Conservation (phyloP, 441 rosid genomes). For the Bocquillonia castaneifolia region DNA sequence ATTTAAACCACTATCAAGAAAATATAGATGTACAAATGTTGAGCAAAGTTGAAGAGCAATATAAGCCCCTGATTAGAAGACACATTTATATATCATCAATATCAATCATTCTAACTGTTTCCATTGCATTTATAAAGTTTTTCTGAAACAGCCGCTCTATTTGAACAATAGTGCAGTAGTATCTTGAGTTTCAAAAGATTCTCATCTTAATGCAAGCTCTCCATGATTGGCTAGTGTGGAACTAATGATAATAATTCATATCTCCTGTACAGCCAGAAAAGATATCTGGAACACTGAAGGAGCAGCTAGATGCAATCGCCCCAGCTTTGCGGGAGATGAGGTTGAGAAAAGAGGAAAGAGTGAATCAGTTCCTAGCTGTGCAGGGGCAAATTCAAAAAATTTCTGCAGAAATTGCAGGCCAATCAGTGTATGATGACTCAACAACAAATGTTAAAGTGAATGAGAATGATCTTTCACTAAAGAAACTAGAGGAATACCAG, state of each 20-base stretch:
- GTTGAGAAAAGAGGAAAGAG: slow-evolving; percentile 75
- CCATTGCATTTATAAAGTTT: background rate
- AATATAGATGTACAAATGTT: background rate
- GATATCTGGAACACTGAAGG: slow-evolving; percentile 73
- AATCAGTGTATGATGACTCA: slow-evolving; percentile 60
- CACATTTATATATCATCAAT: background rate
- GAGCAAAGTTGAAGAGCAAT: background rate
- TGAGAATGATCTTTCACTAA: slow-evolving; percentile 78
- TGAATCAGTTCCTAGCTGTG: slow-evolving; percentile 66
- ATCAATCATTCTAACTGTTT: background rate
- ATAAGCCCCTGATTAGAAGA: background rate
- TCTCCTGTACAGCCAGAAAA: slow-evolving; percentile 67
- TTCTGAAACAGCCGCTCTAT: background rate
- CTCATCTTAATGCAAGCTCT: background rate
- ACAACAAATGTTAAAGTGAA: slow-evolving; percentile 54
- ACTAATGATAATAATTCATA: background rate
- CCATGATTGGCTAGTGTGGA: background rate
- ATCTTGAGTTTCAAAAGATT: background rate
- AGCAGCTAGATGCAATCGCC: slow-evolving; percentile 83
- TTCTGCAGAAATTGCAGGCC: slow-evolving; percentile 85
- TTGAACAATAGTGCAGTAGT: background rate
- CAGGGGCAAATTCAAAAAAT: slow-evolving; percentile 84
- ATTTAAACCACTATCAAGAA: background rate
- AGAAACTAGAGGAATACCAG: slow-evolving; percentile 88
- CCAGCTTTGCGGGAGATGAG: slow-evolving; percentile 90